phyloP scores from a whole-genome alignment of 208 protist species.

The Angomonas deanei region DNA sequence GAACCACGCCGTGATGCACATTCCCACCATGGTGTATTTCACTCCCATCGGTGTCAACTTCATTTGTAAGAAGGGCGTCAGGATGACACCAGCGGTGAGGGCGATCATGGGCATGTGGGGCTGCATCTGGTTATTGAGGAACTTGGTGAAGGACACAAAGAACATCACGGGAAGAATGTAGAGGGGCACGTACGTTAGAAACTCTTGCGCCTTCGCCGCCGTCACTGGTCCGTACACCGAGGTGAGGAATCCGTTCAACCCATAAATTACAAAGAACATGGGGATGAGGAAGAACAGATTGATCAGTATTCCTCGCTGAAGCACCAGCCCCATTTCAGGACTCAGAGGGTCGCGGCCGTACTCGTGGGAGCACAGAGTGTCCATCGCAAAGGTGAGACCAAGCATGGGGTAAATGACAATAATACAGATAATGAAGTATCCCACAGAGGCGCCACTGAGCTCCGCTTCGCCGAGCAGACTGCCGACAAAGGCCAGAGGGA shows the following conservation, averaged over 20 bases:
- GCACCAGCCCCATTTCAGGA: slow-evolving; percentile 59
- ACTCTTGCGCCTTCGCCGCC: slow-evolving; percentile 50
- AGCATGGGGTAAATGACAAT: slow-evolving; percentile 70
- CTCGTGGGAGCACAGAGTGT: slow-evolving; percentile 82
- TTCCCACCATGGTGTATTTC: slow-evolving; percentile 77
- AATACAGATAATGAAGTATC: slow-evolving; percentile 75
- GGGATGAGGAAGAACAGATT: slow-evolving; percentile 59
- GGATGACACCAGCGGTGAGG: slow-evolving; percentile 57
- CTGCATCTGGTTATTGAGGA: slow-evolving; percentile 85
- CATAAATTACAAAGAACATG: slow-evolving; percentile 48
- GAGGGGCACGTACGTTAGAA: slow-evolving; percentile 57
- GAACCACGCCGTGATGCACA: slow-evolving; percentile 69
- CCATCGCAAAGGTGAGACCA: slow-evolving; percentile 78
- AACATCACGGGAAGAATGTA: slow-evolving; percentile 60
- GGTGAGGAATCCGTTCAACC: slow-evolving; percentile 31
- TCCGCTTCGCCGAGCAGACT: slow-evolving; percentile 56
- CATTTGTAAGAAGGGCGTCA: slow-evolving; percentile 61
- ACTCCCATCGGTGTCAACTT: slow-evolving; percentile 74
- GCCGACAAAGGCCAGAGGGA: slow-evolving; percentile 76
- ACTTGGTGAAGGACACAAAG: slow-evolving; percentile 76
- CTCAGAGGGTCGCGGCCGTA: slow-evolving; percentile 69
- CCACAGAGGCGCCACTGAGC: slow-evolving; percentile 72
- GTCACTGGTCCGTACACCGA: slow-evolving; percentile 49
- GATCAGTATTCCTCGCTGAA: slow-evolving; percentile 75
- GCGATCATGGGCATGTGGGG: slow-evolving; percentile 75